A percentile compares a stretch with the other conserved stretches of the same genome.
These are phyloP conservation scores for Pseudonitzschia delicatissima DNA, from an alignment of 108 stramenopile species.

Conservation along the genomic window DNA sequence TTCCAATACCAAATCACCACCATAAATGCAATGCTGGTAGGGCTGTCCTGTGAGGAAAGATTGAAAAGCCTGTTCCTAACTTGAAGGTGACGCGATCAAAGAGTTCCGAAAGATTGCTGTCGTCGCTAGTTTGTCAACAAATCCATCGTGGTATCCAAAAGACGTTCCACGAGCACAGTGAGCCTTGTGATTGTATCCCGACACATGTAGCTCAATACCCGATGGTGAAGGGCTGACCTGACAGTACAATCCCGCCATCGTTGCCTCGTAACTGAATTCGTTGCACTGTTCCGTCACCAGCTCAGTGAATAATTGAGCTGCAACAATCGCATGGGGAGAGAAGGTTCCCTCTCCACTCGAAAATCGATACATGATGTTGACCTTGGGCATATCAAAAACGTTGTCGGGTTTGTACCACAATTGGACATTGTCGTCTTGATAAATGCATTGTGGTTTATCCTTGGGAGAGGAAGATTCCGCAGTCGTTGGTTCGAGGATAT, in stretches of 20 bases:
- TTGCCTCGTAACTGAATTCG: slow-evolving; percentile 63
- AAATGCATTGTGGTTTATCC: slow-evolving; percentile 23
- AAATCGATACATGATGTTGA: slow-evolving; percentile 49
- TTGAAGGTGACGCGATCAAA: slow-evolving; percentile 63
- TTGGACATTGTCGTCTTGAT: slow-evolving; percentile 19
- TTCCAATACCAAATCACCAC: slow-evolving; percentile 53
- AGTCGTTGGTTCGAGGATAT: slow-evolving; percentile 38
- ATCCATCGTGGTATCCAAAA: slow-evolving; percentile 41
- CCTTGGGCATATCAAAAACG: slow-evolving; percentile 75
- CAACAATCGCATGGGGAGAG: slow-evolving; percentile 23
- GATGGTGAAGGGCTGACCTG: slow-evolving; percentile 17
- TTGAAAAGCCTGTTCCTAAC: slow-evolving; percentile 42
- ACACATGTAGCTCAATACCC: slow-evolving; percentile 44
- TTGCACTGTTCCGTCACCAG: slow-evolving; percentile 54
- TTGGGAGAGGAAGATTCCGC: slow-evolving; percentile 27
- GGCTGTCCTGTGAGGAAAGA: slow-evolving; percentile 55
- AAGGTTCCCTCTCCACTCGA: neutral
- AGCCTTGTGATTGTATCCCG: slow-evolving; percentile 84
- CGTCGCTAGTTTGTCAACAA: neutral
- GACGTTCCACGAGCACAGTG: slow-evolving; percentile 47
- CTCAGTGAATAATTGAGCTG: slow-evolving; percentile 43
- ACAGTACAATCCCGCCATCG: slow-evolving; percentile 64
- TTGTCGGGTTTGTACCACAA: slow-evolving; percentile 78
- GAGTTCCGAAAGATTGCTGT: slow-evolving; percentile 28
- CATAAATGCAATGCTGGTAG: slow-evolving; percentile 67